Conservation (phyloP, 495 filamentous ascomycete genomes). For the Xylaria flabelliformis region DNA sequence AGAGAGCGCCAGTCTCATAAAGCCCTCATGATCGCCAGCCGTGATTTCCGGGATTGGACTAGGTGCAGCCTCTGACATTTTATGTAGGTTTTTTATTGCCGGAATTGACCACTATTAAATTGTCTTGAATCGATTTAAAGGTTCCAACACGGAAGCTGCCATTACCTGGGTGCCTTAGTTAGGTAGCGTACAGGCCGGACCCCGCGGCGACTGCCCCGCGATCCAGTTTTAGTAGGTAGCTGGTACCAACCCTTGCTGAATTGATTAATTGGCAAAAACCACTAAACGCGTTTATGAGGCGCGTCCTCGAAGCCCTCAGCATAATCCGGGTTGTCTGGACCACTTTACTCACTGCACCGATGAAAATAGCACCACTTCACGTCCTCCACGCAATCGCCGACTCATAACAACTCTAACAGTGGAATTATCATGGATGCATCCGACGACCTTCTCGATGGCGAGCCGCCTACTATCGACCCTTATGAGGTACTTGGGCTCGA, state of each 20-base stretch:
- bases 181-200: too few relatives aligned
- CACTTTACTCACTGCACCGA: neutral
- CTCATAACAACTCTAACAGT: neutral
- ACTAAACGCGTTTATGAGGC: conserved; percentile 27
- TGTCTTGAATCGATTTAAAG: neutral
- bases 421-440: conserved; percentile 41
- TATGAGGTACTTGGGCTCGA: conserved; percentile 80
- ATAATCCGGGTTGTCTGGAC: neutral
- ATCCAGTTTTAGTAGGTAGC: neutral
- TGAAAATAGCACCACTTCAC: neutral
- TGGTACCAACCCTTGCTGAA: neutral
- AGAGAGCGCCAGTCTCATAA: conserved; percentile 75
- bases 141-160: neutral
- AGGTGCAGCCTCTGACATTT: conserved; percentile 27
- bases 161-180: neutral
- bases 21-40: conserved; percentile 61
- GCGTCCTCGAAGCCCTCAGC: neutral
- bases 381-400: too few relatives aligned
- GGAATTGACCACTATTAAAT: neutral
- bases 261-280: conserved; percentile 18
- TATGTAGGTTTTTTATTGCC: neutral
- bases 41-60: conserved; percentile 32
- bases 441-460: conserved; percentile 48
- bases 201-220: conserved; percentile 11
- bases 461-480: conserved; percentile 69